These are phyloP conservation scores for Cicer chorassanicum DNA, from an alignment of 306 rosid species.

Conservation along the genomic window DNA sequence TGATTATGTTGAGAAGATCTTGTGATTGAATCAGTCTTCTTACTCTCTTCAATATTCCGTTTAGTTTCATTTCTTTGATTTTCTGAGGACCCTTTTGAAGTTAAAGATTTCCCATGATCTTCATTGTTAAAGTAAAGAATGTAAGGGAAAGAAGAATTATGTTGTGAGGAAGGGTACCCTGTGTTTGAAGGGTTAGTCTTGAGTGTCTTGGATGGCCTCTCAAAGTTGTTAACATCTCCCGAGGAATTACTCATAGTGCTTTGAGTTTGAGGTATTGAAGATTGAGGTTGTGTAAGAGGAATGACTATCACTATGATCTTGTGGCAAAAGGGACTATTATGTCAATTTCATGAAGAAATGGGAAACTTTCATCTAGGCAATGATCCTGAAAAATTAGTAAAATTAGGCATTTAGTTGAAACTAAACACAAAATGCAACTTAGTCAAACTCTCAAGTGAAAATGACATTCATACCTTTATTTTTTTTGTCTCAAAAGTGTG, in stretches of 20 bases:
- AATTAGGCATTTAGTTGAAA: background rate
- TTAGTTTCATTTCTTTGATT: slow-evolving; percentile 38
- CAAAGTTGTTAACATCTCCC: slow-evolving; percentile 42
- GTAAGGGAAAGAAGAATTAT: slow-evolving; percentile 41
- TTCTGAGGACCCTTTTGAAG: slow-evolving; percentile 24
- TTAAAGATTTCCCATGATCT: slow-evolving; percentile 9
- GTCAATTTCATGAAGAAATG: slow-evolving; percentile 3
- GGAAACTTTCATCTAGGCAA: slow-evolving; percentile 38
- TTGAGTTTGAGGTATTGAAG: too few relatives aligned
- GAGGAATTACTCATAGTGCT: slow-evolving; percentile 48
- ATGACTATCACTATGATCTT: slow-evolving; percentile 31
- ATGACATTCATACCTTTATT: too few relatives aligned
- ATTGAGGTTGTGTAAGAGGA: slow-evolving; percentile 44
- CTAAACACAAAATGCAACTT: background rate
- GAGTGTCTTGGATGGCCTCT: slow-evolving; percentile 45
- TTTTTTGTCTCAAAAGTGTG: too few relatives aligned
- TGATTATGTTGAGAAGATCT: slow-evolving; percentile 30
- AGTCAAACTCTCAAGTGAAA: background rate
- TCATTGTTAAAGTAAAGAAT: slow-evolving; percentile 54
- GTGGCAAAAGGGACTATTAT: background rate
- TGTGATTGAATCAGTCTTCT: slow-evolving; percentile 33
- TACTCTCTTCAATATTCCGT: background rate
- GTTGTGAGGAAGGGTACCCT: background rate
- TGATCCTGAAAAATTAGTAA: slow-evolving; percentile 7
- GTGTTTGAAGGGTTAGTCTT: slow-evolving; percentile 30